Evolutionary conservation across 768 basidiomycete genomes (phyloP), one percentile per base, ranked within the genome.

Genomic region (Lactifluus subvellereus): DNA sequence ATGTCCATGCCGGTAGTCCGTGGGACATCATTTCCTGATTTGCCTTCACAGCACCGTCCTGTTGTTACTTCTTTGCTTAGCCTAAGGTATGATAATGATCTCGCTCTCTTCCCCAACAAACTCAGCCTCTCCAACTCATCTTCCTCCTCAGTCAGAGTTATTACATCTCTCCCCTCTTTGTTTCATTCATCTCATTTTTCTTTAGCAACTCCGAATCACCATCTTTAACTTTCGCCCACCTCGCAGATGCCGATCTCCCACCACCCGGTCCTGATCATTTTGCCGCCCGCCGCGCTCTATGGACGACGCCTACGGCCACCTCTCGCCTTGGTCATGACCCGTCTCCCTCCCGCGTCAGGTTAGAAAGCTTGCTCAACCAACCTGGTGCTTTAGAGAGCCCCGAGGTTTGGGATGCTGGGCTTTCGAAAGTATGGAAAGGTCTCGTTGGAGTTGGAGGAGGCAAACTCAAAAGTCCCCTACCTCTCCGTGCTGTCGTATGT

Each of bases 191-290:
- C 64, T 54, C 42, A 38, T 43, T 55, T 38, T 42, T 32, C 48
- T 30, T 37, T 43, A 51, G 32, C n/a, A 49, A 37, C 40, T 35
- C 45, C 16, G 27, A 40, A 54, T 58, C 66, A 49, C 62, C 66
- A 47, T 54, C 64, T 27, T 63, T 69, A 45, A 65, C 74, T 58
- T 83, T 82, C 67, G 76, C 82, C 43, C 68, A 77, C 42, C 70
- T 82, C 32, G 72, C 73, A 38, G 62, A 72, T 14, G 67, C 78
- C 16, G 59, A 72, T 40, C 74, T 88, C 37, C 86, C 87, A 18
- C 77, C 79, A 50, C 83, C 86, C 6, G 89, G 89, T 0, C 85
- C 84, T 20, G 80, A 77, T 4, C 77, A 84, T 69, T 92, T 87
- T 72, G 74, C 74, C 18, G 86, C 83, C 0, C 82, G 89, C 43